A percentile compares a stretch with the other conserved stretches of the same genome.
Evolutionary conservation across 441 rosid species (phyloP).

Genomic region (Populus hybrid): DNA sequence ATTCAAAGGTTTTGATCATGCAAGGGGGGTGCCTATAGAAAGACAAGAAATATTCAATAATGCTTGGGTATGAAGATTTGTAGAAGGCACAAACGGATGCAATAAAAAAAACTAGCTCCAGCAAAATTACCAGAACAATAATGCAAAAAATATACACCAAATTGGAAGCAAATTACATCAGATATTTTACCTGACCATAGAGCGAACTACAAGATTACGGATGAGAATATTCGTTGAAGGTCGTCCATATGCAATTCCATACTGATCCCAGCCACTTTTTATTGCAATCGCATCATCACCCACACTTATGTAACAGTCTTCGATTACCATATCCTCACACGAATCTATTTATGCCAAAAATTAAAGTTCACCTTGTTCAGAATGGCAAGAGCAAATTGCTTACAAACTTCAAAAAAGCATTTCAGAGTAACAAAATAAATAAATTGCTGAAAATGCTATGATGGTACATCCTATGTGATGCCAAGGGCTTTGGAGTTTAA

Average conservation of each 20-base stretch:
- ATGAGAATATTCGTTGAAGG: constrained; percentile 79
- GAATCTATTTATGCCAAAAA: constrained; percentile 56
- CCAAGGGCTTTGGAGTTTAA: background rate
- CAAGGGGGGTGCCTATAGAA: background rate
- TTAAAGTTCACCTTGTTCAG: background rate
- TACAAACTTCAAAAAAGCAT: constrained; percentile 1
- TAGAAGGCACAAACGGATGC: background rate
- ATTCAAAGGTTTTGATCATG: background rate
- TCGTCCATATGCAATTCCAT: constrained; percentile 81
- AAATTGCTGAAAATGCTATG: background rate
- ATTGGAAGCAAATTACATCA: constrained; percentile 7
- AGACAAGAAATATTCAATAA: background rate
- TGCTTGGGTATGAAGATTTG: background rate
- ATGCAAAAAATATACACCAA: background rate
- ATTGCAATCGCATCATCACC: constrained; percentile 97
- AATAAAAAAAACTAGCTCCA: background rate
- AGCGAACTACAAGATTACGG: constrained; percentile 78
- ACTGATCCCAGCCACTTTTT: constrained; percentile 99
- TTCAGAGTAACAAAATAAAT: background rate
- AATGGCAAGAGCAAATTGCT: background rate
- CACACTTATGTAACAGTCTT: constrained; percentile 93
- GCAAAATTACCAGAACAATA: background rate
- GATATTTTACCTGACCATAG: constrained; percentile 79
- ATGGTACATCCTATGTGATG: background rate
- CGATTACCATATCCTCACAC: constrained; percentile 90